These are phyloP conservation scores for Mucor piriformis DNA, from an alignment of 371 early-diverging fungal genomes.

Conservation along the genomic window DNA sequence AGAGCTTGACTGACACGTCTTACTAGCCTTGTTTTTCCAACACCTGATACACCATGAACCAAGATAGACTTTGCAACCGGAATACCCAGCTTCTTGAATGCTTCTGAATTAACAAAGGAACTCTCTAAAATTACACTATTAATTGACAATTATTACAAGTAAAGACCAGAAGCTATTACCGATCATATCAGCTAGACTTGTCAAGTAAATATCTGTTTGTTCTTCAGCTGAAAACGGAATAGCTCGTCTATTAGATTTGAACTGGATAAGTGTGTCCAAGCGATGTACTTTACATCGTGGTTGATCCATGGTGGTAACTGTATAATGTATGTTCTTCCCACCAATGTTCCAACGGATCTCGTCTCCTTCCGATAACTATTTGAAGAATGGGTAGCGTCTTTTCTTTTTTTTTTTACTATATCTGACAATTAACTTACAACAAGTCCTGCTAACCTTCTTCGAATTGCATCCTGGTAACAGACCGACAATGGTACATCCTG, in stretches of 20 bases:
- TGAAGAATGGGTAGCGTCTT: neutral
- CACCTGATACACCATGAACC: conserved; percentile 46
- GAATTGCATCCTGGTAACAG: neutral
- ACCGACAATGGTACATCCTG: neutral
- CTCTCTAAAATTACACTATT: conserved; percentile 9
- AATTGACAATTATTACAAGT: neutral
- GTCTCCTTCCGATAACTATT: conserved; percentile 4
- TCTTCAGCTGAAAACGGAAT: neutral
- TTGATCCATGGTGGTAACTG: neutral
- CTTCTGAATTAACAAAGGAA: conserved; percentile 26
- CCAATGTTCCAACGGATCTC: conserved; percentile 5
- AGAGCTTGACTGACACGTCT: conserved; percentile 24
- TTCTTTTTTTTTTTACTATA: neutral
- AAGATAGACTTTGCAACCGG: conserved; percentile 46
- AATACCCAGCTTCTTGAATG: conserved; percentile 34
- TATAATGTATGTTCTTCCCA: neutral
- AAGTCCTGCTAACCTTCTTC: conserved; percentile 2
- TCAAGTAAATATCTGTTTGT: conserved; percentile 18
- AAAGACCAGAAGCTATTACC: conserved; percentile 6
- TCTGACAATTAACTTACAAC: neutral
- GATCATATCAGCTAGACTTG: conserved; percentile 25
- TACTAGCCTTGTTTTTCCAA: conserved; percentile 42
- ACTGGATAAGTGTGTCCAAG: neutral
- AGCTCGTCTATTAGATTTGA: neutral
- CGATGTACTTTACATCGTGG: neutral